Percentiles rank a stretch among this genome's conserved stretches.
These are phyloP conservation scores for Penicillium oxalicum DNA, from an alignment of 2,329 filamentous ascomycete species.

Conservation along the genomic window DNA sequence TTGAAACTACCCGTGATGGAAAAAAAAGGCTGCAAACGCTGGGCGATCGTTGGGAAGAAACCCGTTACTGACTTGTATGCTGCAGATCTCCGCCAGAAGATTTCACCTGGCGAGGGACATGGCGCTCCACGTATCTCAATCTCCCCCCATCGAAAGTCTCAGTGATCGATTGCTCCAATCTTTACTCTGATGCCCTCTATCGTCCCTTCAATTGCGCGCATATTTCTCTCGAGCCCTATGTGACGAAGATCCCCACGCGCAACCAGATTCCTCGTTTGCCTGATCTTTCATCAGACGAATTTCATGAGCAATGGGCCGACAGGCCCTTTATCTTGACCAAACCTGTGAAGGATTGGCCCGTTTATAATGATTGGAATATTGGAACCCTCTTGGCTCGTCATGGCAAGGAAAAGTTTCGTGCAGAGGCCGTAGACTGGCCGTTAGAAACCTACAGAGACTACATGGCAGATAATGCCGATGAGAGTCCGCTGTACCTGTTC, in stretches of 20 bases:
- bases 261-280: constrained; percentile 69
- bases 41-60: too few relatives aligned
- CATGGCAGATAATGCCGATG: constrained; percentile 71
- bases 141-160: constrained; percentile 50
- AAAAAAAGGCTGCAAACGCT: too few relatives aligned
- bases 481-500: constrained; percentile 89
- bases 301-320: constrained; percentile 67
- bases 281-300: constrained; percentile 66
- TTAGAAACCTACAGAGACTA: constrained; percentile 76
- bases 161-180: constrained; percentile 63
- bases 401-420: constrained; percentile 65
- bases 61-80: constrained; percentile 11
- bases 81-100: constrained; percentile 27
- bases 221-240: constrained; percentile 61
- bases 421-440: constrained; percentile 90
- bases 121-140: constrained; percentile 71
- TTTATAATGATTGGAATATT: constrained; percentile 67
- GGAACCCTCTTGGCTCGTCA: constrained; percentile 61
- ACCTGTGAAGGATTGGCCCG: constrained; percentile 76
- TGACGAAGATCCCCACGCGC: constrained; percentile 60
- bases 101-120: constrained; percentile 72
- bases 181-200: constrained; percentile 87
- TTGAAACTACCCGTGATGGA: too few relatives aligned
- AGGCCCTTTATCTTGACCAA: constrained; percentile 80
- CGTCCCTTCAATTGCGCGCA: constrained; percentile 86